Evolutionary conservation across 2,329 filamentous ascomycete genomes (phyloP).

Genomic region (Microdochium nivale): DNA sequence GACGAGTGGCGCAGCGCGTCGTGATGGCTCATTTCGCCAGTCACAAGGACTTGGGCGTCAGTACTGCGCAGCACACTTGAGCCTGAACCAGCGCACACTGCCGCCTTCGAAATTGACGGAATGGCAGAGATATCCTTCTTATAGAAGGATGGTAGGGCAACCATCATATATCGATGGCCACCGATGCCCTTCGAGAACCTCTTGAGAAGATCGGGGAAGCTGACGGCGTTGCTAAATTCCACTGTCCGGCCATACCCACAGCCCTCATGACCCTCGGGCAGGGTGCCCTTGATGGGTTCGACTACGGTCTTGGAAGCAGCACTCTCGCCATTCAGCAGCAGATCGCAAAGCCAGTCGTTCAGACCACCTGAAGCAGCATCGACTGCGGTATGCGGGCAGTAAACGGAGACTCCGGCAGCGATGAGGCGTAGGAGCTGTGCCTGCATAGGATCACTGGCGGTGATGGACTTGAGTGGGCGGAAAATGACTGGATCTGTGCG

Average conservation of each 20-base stretch:
- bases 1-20: constrained; percentile 82
- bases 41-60: constrained; percentile 74
- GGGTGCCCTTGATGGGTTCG: constrained; percentile 31
- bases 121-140: constrained; percentile 23
- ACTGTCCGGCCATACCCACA: constrained; percentile 46
- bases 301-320: constrained; percentile 27
- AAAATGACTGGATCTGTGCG: constrained; percentile 88
- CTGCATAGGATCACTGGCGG: constrained; percentile 78
- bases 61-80: constrained; percentile 63
- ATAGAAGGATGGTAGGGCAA: constrained; percentile 43
- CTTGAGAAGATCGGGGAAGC: constrained; percentile 34
- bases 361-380: constrained; percentile 80
- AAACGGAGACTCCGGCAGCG: constrained; percentile 85
- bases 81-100: constrained; percentile 85
- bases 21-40: constrained; percentile 89
- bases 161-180: constrained; percentile 46
- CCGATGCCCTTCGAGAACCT: constrained; percentile 60
- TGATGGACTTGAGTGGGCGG: constrained; percentile 81
- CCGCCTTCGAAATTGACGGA: constrained; percentile 53
- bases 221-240: constrained; percentile 27
- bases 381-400: constrained; percentile 90
- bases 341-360: constrained; percentile 89
- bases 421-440: constrained; percentile 73
- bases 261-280: constrained; percentile 32
- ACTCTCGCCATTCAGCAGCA: constrained; percentile 50